A percentile compares a stretch with the other conserved stretches of the same genome.
These are phyloP conservation scores for Ascochyta rabiei DNA, from an alignment of 2,329 filamentous ascomycete species.

Conservation along the genomic window DNA sequence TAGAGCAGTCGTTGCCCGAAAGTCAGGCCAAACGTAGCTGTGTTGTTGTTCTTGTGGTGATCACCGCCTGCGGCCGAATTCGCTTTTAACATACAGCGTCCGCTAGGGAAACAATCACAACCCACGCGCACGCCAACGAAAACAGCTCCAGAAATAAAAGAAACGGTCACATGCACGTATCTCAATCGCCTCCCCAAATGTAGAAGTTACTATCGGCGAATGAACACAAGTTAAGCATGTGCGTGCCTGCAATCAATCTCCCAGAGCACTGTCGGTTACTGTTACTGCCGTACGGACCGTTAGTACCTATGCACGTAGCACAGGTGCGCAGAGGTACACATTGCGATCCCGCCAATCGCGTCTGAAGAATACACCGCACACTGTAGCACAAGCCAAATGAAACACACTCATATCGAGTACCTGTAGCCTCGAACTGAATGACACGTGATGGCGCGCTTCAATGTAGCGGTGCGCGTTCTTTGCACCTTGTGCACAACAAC, in stretches of 20 bases:
- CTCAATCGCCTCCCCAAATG: background rate
- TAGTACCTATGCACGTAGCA: conserved; percentile 10
- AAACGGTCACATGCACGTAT: background rate
- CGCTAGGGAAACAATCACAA: no score
- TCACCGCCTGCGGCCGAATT: no score
- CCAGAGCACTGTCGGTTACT: conserved; percentile 1
- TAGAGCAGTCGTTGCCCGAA: background rate
- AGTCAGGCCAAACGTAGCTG: background rate
- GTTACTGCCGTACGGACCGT: conserved; percentile 18
- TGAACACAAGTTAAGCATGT: background rate
- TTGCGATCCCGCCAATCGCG: conserved; percentile 12
- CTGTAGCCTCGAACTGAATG: background rate
- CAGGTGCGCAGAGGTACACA: conserved; percentile 4
- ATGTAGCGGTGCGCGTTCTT: background rate
- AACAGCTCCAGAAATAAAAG: no score
- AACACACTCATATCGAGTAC: background rate
- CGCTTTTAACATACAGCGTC: no score
- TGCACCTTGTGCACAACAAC: background rate
- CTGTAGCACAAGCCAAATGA: conserved; percentile 3
- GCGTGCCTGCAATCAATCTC: background rate
- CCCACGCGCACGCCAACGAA: no score
- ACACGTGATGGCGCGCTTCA: background rate
- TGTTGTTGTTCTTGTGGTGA: background rate
- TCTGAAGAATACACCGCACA: background rate
- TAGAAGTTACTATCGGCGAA: background rate